These are phyloP conservation scores for Earliella scabrosa DNA, from an alignment of 1,284 basidiomycete species.

Conservation along the genomic window DNA sequence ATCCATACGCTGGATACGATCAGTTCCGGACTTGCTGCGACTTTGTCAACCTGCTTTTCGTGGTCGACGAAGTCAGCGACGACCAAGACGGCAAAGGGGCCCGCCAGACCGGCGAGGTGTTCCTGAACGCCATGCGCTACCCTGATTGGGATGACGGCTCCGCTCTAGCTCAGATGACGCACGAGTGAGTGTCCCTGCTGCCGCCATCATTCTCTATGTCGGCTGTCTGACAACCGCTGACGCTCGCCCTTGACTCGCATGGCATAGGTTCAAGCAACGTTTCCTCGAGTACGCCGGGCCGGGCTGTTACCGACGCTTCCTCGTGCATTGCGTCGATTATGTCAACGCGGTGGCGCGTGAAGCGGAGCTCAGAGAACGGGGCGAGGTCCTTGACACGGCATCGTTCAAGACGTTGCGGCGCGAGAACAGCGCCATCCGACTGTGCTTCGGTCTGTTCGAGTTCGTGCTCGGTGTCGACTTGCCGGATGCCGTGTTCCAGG, in stretches of 20 bases:
- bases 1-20: slow-evolving; percentile 62
- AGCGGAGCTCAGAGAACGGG: slow-evolving; percentile 39
- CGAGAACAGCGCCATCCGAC: slow-evolving; percentile 44
- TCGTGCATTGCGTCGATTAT: slow-evolving; percentile 39
- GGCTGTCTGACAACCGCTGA: background rate
- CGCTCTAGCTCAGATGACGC: slow-evolving; percentile 38
- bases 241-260: slow-evolving; percentile 5
- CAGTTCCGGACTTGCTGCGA: slow-evolving; percentile 67
- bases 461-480: slow-evolving; percentile 43
- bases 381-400: slow-evolving; percentile 36
- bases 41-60: slow-evolving; percentile 71
- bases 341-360: slow-evolving; percentile 42
- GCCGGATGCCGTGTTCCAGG: slow-evolving; percentile 42
- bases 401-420: slow-evolving; percentile 41
- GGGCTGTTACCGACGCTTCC: slow-evolving; percentile 44
- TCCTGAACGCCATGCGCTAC: slow-evolving; percentile 41
- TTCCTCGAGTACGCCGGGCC: slow-evolving; percentile 48
- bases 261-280: slow-evolving; percentile 53
- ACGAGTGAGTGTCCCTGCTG: slow-evolving; percentile 36
- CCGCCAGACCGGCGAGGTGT: slow-evolving; percentile 54
- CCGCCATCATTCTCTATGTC: background rate
- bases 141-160: slow-evolving; percentile 40
- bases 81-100: slow-evolving; percentile 63
- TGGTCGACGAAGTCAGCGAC: slow-evolving; percentile 72
- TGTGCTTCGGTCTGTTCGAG: slow-evolving; percentile 45